Base-by-base conservation (phyloP, 345 rosid species). In the Eucalyptus tenuipes region DNA sequence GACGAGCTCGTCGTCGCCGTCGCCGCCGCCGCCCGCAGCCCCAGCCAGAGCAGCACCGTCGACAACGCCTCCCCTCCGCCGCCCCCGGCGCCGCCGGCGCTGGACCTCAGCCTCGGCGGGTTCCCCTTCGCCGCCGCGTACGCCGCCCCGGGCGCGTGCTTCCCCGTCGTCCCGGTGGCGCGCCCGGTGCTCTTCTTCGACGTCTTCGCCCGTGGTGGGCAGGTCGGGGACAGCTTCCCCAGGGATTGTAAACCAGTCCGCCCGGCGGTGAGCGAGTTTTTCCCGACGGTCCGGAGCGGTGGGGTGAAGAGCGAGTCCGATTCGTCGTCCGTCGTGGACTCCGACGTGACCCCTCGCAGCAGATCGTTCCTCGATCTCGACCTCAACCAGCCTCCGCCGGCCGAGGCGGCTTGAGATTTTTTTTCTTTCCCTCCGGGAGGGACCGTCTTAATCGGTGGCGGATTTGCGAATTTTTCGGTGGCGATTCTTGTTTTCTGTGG, bases 311-410 rank as follows among this genome's bases (percentile, higher is more conserved):
- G 57, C 88, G 91, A 90, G 86, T 33, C 88, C 27, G 89, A 88
- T 7, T 86, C 88, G 66, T 48, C 91, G 42, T n/a, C 88, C 42
- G 89, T 53, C 25, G 66, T 49, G 49, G 91, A 82, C 37, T 87
- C 40, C 31, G 86, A 47, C 8, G 49, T 47, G 27, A 22, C 33
- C n/a, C 81, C 53, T 33, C 87, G 88, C 14, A 13, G 61, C 87
- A 71, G 64, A 49, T 42, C 88, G 14, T 71, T 88, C 3, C 88
- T 90, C 10, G 90, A 90, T 52, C 91, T 92, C 59, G 92, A 92
- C 85, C 92, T 92, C 13, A 92, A 92, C 88, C 89, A 88, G 27
- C 86, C 92, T 42, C 90, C 94, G 40, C 94, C 92, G 16, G 68
- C 92, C 0, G 91, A 92, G 86, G 91, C 61, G 3, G 90, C 91